These are phyloP conservation scores for Salix exigua DNA, from an alignment of 345 rosid genomes.

Conservation along the genomic window DNA sequence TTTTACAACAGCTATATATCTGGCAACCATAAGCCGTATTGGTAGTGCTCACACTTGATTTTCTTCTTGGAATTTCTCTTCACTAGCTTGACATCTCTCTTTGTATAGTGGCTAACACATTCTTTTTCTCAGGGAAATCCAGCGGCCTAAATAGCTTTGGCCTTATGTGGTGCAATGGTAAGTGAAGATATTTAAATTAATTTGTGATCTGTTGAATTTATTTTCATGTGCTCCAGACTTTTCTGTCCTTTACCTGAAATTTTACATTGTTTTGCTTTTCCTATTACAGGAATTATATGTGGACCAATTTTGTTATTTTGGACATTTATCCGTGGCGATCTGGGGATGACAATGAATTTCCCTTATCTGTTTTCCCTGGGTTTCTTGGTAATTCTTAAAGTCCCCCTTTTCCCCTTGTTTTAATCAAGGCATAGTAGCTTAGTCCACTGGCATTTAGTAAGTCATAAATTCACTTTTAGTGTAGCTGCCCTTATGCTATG, in stretches of 20 bases:
- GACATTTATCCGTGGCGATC: constrained; percentile 79
- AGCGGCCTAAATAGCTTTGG: constrained; percentile 99
- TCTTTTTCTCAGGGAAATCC: constrained; percentile 66
- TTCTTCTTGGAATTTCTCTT: constrained; percentile 3
- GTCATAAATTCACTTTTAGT: background rate
- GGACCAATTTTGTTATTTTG: constrained; percentile 80
- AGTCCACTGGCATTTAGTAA: background rate
- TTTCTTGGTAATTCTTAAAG: constrained; percentile 56
- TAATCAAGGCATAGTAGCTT: background rate
- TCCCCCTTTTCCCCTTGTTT: background rate
- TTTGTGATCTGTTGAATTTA: background rate
- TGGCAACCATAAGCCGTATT: constrained; percentile 80
- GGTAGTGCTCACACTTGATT: constrained; percentile 39
- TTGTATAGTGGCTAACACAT: background rate
- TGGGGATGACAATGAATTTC: constrained; percentile 56
- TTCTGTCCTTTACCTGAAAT: constrained; percentile 5
- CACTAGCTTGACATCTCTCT: constrained; percentile 12
- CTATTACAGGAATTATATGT: constrained; percentile 63
- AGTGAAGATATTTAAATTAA: constrained; percentile 4
- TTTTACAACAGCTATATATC: constrained; percentile 85
- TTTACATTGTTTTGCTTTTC: constrained; percentile 18
- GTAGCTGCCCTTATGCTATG: background rate
- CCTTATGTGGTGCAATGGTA: constrained; percentile 99
- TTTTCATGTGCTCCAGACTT: background rate
- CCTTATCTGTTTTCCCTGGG: constrained; percentile 69